Evolutionary conservation across 768 basidiomycete genomes (phyloP).

Genomic region (Phylloporus sp.): DNA sequence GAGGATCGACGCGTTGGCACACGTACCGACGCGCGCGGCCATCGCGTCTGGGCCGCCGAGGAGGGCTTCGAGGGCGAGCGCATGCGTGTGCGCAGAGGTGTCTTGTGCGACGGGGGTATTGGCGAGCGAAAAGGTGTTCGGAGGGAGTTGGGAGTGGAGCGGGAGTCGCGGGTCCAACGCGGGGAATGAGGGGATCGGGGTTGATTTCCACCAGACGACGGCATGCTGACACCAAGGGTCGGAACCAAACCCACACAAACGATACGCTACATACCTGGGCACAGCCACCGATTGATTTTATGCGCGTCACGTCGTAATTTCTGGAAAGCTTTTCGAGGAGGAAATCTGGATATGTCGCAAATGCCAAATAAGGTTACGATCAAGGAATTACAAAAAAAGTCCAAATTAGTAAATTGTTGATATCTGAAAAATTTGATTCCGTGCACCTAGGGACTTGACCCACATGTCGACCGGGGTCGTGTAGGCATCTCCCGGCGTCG

Average conservation of each 20-base stretch:
- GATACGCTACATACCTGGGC: conserved; percentile 54
- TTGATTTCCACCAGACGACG: conserved; percentile 85
- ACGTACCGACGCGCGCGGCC: conserved; percentile 70
- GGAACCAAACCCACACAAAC: conserved; percentile 1
- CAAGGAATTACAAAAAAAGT: conserved; percentile 27
- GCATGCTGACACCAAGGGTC: conserved; percentile 43
- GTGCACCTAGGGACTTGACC: conserved; percentile 77
- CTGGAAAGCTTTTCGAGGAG: conserved; percentile 70
- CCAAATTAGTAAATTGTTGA: conserved; percentile 34
- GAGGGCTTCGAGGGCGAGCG: conserved; percentile 66
- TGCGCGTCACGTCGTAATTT: conserved; percentile 64
- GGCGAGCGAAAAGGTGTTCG: conserved; percentile 63
- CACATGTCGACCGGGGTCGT: conserved; percentile 90
- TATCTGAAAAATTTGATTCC: conserved; percentile 59
- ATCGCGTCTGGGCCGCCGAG: conserved; percentile 76
- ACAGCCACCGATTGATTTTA: conserved; percentile 72
- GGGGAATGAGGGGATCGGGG: conserved; percentile 65
- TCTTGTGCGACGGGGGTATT: conserved; percentile 76
- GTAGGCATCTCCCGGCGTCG: conserved; percentile 79
- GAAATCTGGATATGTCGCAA: conserved; percentile 45
- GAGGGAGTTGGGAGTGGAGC: conserved; percentile 61
- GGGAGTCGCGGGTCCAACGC: conserved; percentile 68
- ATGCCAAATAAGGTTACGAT: conserved; percentile 30
- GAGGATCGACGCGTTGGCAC: conserved; percentile 63
- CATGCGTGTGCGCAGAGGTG: conserved; percentile 75